These are phyloP conservation scores for Pisolithus marmoratus DNA, from an alignment of 768 basidiomycete genomes.

Conservation along the genomic window DNA sequence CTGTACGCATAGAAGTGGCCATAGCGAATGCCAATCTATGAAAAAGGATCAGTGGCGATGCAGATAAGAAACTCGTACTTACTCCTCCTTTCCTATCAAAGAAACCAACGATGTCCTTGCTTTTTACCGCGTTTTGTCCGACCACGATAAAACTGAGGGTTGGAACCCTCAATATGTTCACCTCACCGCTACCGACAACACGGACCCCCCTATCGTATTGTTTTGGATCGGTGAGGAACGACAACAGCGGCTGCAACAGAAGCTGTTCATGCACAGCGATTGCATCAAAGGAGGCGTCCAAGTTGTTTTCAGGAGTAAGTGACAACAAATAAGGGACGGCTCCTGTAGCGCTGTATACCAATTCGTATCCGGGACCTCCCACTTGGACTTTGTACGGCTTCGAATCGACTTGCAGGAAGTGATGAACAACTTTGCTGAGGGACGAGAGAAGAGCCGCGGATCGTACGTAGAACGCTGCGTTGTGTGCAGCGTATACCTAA, in stretches of 20 bases:
- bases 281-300: slow-evolving; percentile 48
- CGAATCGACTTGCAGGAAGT: slow-evolving; percentile 51
- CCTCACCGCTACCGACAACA: slow-evolving; percentile 56
- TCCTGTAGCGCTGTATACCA: slow-evolving; percentile 54
- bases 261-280: slow-evolving; percentile 59
- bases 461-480: slow-evolving; percentile 61
- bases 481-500: slow-evolving; percentile 73
- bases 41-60: neutral
- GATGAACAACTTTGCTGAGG: slow-evolving; percentile 57
- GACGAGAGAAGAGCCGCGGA: slow-evolving; percentile 42
- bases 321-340: slow-evolving; percentile 60
- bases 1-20: slow-evolving; percentile 78
- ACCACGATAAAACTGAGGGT: slow-evolving; percentile 70
- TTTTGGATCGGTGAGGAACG: slow-evolving; percentile 44
- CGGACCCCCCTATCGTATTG: slow-evolving; percentile 56
- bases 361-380: slow-evolving; percentile 73
- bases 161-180: slow-evolving; percentile 45
- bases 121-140: slow-evolving; percentile 49
- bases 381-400: slow-evolving; percentile 61
- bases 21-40: slow-evolving; percentile 69
- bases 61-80: slow-evolving; percentile 20
- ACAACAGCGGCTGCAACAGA: slow-evolving; percentile 49
- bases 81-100: slow-evolving; percentile 65
- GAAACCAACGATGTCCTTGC: slow-evolving; percentile 54
- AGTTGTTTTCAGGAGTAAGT: slow-evolving; percentile 43